Base-by-base conservation (phyloP, 208 protist species). In the Trypanosoma theileri region DNA sequence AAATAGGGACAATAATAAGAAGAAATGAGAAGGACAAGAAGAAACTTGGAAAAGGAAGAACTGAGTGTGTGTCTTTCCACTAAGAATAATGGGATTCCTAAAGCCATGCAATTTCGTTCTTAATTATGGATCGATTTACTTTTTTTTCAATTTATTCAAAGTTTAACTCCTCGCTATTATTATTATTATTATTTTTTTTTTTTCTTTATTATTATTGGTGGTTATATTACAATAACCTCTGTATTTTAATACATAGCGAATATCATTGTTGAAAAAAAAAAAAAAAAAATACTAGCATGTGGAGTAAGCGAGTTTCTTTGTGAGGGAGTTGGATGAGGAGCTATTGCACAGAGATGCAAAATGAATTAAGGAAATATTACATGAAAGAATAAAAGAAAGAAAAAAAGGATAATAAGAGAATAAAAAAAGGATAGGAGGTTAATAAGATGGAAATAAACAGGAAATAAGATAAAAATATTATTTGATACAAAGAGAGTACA, bases 1-100 rank as follows among this genome's bases (percentile, higher is more conserved):
- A 79, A 73, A 10, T 48, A 79, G 17, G 66, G 80, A 46, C 75
- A 76, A 52, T 12, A 45, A 21, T 14, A 17, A 41, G 28, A 35
- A 6, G 28, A 35, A 35, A 35, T 35, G 28, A 35, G 28, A 6
- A 35, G 6, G 1, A 35, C 28, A 6, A 6, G 28, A 35, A 35
- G 28, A 8, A 35, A 35, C 28, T 8, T 35, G 6, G 6, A 35
- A 35, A 35, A 35, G 28, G 28, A 35, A 35, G 6, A 35, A 35
- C 28, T 35, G 6, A 35, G 4, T 35, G 6, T 8, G 28, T 35
- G 28, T 19, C 52, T 19, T 21, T 26, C 21, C 0, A 21, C 12
- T 48, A 35, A 35, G 28, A 35, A 35, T 44, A 13, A 22, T 73
- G 4, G 28, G 28, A 35, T 35, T 8, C 28, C 28, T 6, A 35